Conservation (phyloP, 2,329 filamentous ascomycete genomes). For the Cadophora sp. region DNA sequence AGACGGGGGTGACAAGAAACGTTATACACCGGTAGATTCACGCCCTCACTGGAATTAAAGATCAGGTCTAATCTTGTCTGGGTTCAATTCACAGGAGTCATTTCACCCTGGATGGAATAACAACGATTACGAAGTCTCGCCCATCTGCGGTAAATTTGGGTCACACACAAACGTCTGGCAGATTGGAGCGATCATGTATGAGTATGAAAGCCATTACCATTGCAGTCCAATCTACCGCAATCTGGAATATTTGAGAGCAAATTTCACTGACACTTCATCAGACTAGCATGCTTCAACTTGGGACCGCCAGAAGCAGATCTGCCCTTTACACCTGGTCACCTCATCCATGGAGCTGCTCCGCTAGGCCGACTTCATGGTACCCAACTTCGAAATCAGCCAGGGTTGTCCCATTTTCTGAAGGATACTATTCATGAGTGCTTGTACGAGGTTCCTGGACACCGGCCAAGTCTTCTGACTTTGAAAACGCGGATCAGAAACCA, state of each 20-base stretch:
- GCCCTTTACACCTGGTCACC: not conserved
- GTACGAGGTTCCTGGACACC: not conserved
- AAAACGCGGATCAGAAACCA: not conserved
- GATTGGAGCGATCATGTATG: conserved; percentile 17
- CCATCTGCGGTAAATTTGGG: conserved; percentile 10
- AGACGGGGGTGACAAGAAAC: not conserved
- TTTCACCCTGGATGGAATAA: conserved; percentile 19
- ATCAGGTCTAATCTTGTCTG: not conserved
- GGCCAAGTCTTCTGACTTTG: not conserved
- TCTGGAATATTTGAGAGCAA: too few species aligned
- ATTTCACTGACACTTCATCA: not conserved
- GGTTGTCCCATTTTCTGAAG: not conserved
- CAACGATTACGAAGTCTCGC: conserved; percentile 1
- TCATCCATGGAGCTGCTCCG: not conserved
- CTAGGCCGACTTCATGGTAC: not conserved
- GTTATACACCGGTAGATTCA: conserved; percentile 7
- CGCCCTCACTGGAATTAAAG: too few species aligned
- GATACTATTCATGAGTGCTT: conserved; percentile 13
- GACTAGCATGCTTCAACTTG: not conserved
- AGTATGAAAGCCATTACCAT: not conserved
- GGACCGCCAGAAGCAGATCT: not conserved
- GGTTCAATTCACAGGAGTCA: conserved; percentile 7
- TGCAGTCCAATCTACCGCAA: too few species aligned
- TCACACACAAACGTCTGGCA: conserved; percentile 19
- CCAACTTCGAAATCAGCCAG: not conserved